Evolutionary conservation across 495 filamentous ascomycete species (phyloP).

Genomic region (Podospora anserina): DNA sequence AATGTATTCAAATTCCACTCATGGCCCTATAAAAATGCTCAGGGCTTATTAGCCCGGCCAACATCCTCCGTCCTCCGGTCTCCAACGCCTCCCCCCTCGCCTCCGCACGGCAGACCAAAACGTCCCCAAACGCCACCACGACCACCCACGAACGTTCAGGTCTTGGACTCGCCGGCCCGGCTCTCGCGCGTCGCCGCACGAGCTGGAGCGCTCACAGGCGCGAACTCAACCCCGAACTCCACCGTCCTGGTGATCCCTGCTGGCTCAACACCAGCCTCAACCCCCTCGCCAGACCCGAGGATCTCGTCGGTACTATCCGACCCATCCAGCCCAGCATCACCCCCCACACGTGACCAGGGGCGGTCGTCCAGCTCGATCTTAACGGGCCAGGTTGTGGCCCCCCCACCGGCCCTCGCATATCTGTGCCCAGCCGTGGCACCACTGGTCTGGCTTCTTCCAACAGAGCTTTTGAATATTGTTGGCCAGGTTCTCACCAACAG

Average conservation of each 20-base stretch:
- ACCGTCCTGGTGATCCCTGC: slow-evolving; percentile 20
- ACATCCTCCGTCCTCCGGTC: too few species aligned
- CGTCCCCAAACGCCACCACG: too few species aligned
- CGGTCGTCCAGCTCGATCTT: background rate
- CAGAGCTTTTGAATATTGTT: slow-evolving; percentile 1
- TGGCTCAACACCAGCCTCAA: slow-evolving; percentile 7
- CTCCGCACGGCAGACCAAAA: too few species aligned
- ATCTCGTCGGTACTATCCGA: background rate
- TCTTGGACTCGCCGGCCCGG: background rate
- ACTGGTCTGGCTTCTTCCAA: background rate
- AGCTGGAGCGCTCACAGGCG: background rate
- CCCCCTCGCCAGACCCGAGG: background rate
- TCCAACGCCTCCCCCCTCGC: too few species aligned
- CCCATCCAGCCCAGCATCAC: background rate
- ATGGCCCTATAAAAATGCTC: too few species aligned
- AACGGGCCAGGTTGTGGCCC: background rate
- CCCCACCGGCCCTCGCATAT: background rate
- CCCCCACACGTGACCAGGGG: slow-evolving; percentile 12
- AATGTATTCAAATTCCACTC: too few species aligned
- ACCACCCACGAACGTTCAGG: background rate
- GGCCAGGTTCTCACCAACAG: slow-evolving; percentile 25
- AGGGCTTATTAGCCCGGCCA: too few species aligned
- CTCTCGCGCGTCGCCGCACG: too few species aligned
- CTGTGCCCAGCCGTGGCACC: slow-evolving; percentile 4
- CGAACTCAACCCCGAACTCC: slow-evolving; percentile 19